These are phyloP conservation scores for Syncephalastrum racemosum DNA, from an alignment of 371 early-diverging fungal genomes.

Conservation along the genomic window DNA sequence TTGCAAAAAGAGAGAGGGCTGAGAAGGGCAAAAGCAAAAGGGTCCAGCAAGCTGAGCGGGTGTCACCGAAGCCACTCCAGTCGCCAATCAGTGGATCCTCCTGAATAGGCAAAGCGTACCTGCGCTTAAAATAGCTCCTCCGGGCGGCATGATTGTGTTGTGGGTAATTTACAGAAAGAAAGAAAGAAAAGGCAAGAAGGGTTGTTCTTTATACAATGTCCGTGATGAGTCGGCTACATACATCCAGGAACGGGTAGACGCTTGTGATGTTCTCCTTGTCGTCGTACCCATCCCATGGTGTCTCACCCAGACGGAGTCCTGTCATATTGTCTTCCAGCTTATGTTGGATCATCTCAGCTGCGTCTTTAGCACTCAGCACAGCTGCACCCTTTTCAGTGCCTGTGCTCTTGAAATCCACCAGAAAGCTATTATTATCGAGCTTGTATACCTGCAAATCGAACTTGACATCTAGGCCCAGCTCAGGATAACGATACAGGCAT, in stretches of 20 bases:
- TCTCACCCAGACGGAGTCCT: constrained; percentile 1
- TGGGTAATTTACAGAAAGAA: not conserved
- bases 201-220: constrained; percentile 66
- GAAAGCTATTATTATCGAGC: constrained; percentile 84
- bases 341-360: constrained; percentile 1
- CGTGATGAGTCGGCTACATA: constrained; percentile 90
- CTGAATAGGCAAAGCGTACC: too few relatives aligned
- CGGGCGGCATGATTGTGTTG: too few relatives aligned
- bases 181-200: not conserved
- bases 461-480: constrained; percentile 63
- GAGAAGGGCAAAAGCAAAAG: too few relatives aligned
- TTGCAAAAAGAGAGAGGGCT: too few relatives aligned
- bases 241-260: constrained; percentile 94
- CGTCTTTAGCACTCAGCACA: not conserved
- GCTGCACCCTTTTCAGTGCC: constrained; percentile 3
- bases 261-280: constrained; percentile 49
- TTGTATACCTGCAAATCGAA: constrained; percentile 93
- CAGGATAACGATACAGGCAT: constrained; percentile 64
- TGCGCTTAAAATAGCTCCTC: too few relatives aligned
- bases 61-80: too few relatives aligned
- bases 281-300: constrained; percentile 8
- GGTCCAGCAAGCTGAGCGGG: too few relatives aligned
- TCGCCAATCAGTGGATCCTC: too few relatives aligned
- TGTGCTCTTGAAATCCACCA: constrained; percentile 87
- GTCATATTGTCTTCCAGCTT: not conserved